phyloP scores from a whole-genome alignment of 495 filamentous ascomycete species.

The Lasiosphaeria ovina region DNA sequence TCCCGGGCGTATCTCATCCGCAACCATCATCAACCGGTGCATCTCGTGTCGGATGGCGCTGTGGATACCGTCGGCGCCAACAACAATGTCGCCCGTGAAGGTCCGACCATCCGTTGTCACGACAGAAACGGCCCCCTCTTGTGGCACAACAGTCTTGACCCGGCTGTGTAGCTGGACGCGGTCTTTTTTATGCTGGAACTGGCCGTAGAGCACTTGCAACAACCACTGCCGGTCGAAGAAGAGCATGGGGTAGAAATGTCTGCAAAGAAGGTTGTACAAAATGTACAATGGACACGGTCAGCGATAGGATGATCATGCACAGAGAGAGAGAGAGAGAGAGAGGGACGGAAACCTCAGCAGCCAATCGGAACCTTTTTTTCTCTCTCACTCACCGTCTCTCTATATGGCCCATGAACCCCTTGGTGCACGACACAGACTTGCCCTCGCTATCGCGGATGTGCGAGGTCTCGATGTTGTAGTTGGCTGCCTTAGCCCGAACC shows the following conservation, averaged over 20 bases:
- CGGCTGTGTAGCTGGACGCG: slow-evolving; percentile 23
- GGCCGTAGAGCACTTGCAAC: slow-evolving; percentile 33
- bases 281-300: not conserved
- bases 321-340: not conserved
- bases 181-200: slow-evolving; percentile 30
- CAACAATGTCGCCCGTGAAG: slow-evolving; percentile 43
- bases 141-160: slow-evolving; percentile 24
- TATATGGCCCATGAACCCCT: not conserved
- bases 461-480: slow-evolving; percentile 2
- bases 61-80: slow-evolving; percentile 54
- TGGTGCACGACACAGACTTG: not conserved
- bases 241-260: slow-evolving; percentile 16
- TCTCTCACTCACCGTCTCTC: slow-evolving; percentile 18
- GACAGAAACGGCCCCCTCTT: slow-evolving; percentile 27
- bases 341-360: not conserved
- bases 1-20: slow-evolving; percentile 18
- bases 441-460: not conserved
- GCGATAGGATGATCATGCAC: not conserved
- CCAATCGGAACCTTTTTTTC: not conserved
- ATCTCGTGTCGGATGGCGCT: slow-evolving; percentile 43
- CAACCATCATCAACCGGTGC: slow-evolving; percentile 23
- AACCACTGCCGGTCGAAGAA: slow-evolving; percentile 38
- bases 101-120: slow-evolving; percentile 38
- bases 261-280: not conserved
- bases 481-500: not conserved